Evolutionary conservation across 345 rosid genomes (phyloP).

Genomic region (thale cress (Arabidopsis thaliana)): TAIR10.1 NC_003074.8:69501-70000

Average conservation of each 20-base stretch:
- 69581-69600: conserved; percentile 1
- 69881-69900: conserved; percentile 74
- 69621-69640: background rate
- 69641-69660: too few relatives aligned
- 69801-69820: conserved; percentile 14
- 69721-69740: background rate
- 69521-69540: too few relatives aligned
- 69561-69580: conserved; percentile 3
- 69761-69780: background rate
- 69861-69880: conserved; percentile 66
- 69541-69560: background rate
- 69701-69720: background rate
- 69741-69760: background rate
- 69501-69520: too few relatives aligned
- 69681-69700: background rate
- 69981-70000: background rate
- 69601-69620: background rate
- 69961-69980: background rate
- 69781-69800: conserved; percentile 18
- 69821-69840: conserved; percentile 62
- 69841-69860: conserved; percentile 69
- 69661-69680: too few relatives aligned
- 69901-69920: conserved; percentile 92
- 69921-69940: conserved; percentile 82
- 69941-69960: background rate